Percentiles rank a stretch among this genome's conserved stretches.
Conservation (phyloP, 2,329 filamentous ascomycete genomes). For the Blumeria graminis region DNA sequence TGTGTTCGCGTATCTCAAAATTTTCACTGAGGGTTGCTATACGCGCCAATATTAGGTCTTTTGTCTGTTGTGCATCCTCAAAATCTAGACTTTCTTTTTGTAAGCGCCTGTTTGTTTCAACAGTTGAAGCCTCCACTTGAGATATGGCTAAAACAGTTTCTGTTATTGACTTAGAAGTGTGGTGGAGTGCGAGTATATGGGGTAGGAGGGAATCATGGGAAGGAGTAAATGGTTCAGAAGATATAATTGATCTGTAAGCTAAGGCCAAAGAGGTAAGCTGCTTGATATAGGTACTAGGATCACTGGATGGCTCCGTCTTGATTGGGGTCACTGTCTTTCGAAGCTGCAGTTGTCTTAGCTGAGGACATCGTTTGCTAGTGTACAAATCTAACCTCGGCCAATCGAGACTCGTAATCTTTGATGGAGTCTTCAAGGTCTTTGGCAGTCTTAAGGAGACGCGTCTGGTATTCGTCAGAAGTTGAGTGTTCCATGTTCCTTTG, state of each 20-base stretch:
- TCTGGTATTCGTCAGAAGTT: background rate
- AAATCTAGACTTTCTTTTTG: constrained; percentile 26
- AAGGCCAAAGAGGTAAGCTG: constrained; percentile 30
- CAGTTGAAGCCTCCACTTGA: constrained; percentile 20
- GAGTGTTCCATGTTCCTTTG: too few relatives aligned
- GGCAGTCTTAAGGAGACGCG: constrained; percentile 40
- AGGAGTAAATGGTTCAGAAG: constrained; percentile 40
- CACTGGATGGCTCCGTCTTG: constrained; percentile 11
- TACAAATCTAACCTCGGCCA: constrained; percentile 20
- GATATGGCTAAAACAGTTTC: constrained; percentile 37
- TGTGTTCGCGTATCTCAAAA: constrained; percentile 29
- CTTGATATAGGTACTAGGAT: constrained; percentile 17
- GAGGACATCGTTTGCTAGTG: background rate
- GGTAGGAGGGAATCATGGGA: constrained; percentile 42
- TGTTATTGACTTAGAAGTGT: constrained; percentile 35
- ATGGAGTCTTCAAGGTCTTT: constrained; percentile 37
- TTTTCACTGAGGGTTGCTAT: constrained; percentile 34
- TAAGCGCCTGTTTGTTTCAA: constrained; percentile 22
- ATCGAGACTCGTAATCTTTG: constrained; percentile 23
- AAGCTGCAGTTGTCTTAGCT: constrained; percentile 9
- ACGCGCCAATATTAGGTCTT: constrained; percentile 27
- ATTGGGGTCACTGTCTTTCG: constrained; percentile 9
- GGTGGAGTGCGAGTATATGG: constrained; percentile 44
- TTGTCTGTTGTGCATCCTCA: constrained; percentile 30
- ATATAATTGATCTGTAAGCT: constrained; percentile 39